Evolutionary conservation across 768 basidiomycete species (phyloP).

Genomic region (Auriculariales sp.): DNA sequence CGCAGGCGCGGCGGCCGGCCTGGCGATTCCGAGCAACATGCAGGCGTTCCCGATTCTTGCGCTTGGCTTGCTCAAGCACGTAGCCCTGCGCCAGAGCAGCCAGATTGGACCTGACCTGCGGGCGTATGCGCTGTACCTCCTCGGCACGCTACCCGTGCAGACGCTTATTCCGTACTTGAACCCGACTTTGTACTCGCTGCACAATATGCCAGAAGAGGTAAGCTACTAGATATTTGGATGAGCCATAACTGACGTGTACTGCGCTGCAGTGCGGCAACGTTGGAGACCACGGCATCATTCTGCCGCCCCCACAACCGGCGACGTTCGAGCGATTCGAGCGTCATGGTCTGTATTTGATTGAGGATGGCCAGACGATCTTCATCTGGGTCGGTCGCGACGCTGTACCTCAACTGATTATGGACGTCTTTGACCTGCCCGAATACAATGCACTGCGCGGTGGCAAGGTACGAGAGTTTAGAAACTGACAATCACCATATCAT

Average conservation of each 20-base stretch:
- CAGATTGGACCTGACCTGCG: constrained; percentile 95
- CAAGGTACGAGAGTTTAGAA: constrained; percentile 42
- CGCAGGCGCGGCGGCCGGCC: constrained; percentile 83
- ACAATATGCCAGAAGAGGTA: constrained; percentile 91
- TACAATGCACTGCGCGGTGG: constrained; percentile 87
- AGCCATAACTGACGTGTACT: not conserved
- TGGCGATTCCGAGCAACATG: constrained; percentile 86
- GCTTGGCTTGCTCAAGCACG: constrained; percentile 89
- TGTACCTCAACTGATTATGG: constrained; percentile 85
- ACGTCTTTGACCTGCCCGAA: constrained; percentile 81
- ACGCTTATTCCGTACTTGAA: constrained; percentile 86
- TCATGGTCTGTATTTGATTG: constrained; percentile 91
- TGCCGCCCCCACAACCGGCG: constrained; percentile 78
- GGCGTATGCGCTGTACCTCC: constrained; percentile 84
- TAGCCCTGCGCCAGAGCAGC: constrained; percentile 88
- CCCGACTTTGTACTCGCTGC: constrained; percentile 88
- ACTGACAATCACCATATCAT: not conserved
- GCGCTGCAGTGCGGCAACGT: constrained; percentile 66
- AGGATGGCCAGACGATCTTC: constrained; percentile 96
- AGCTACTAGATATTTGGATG: constrained; percentile 8
- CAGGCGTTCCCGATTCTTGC: constrained; percentile 86
- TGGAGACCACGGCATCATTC: constrained; percentile 73
- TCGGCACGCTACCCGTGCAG: constrained; percentile 86
- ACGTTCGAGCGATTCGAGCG: constrained; percentile 92
- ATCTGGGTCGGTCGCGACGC: constrained; percentile 97